Evolutionary conservation across 1,284 basidiomycete species (phyloP), one percentile per base, ranked within the genome.

Genomic region (Pseudozyma tsukubaensis): DNA sequence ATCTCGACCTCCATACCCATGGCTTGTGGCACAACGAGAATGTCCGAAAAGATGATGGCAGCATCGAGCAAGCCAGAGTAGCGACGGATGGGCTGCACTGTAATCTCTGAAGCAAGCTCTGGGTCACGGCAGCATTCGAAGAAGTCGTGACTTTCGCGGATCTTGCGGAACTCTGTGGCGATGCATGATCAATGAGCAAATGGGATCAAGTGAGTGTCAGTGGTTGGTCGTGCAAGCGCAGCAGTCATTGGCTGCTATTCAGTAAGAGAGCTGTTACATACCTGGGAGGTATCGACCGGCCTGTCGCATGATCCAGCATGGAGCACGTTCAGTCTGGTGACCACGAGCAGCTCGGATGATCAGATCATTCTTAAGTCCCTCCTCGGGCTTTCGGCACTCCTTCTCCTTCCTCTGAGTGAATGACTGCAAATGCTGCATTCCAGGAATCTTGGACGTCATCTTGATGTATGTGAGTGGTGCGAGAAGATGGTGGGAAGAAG

Each of bases 261-360:
- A 18, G 21, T 24, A 29, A 13, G 19, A 14, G 29, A 9, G 21
- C 43, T 16, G 12, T 14, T 47, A 50, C 48, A 29, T 81, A 94
- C 94, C 94, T 85, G 94, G 94, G 53, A 97, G 89, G 86, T 97
- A 97, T 57, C 95, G 89, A 48, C 96, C 95, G 19, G 97, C 97
- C 85, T 99, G 96, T 36, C 97, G 90, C 96, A 99, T 99, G 68
- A 98, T 92, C 96, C 96, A 99, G 68, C 97, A 94, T 13, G 96
- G 96, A 3, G 96, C 94, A 62, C 93, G 90, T 81, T 93, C 92
- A 0, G 94, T 95, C 84, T 89, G 88, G 86, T 96, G 91, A 13
- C 94, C 93, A 85, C 89, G 86, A 55, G 96, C 95, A 55, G 96
- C 95, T 42, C 94, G 90, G 62, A 99, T 86, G 49, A 97, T 85